These are phyloP conservation scores for Insectozyma bohioensis DNA, from an alignment of 1,139 yeast species.

Conservation along the genomic window DNA sequence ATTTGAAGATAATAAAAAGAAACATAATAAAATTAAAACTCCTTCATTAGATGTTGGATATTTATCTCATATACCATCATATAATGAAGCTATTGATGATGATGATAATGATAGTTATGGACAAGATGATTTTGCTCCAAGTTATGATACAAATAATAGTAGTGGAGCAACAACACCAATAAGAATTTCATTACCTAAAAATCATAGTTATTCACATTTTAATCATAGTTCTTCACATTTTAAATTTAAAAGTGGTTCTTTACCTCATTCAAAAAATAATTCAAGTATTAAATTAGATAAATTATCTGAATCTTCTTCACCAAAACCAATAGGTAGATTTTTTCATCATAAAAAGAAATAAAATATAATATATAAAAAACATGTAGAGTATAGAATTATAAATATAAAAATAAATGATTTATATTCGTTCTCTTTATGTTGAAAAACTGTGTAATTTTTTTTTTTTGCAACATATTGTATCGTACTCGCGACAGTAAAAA, in stretches of 20 bases:
- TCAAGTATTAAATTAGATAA: slow-evolving; percentile 10
- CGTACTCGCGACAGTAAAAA: slow-evolving; percentile 1
- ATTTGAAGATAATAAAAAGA: slow-evolving; percentile 10
- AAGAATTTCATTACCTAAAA: slow-evolving; percentile 5
- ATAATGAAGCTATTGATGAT: slow-evolving; percentile 25
- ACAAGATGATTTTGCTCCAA: slow-evolving; percentile 21
- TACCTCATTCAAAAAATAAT: slow-evolving; percentile 9
- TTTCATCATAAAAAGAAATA: slow-evolving; percentile 8
- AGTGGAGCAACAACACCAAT: slow-evolving; percentile 9
- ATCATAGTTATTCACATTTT: slow-evolving; percentile 8
- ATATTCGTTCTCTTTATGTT: background rate
- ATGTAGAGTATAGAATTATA: slow-evolving; percentile 1
- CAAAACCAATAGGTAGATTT: slow-evolving; percentile 8
- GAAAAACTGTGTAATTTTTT: background rate
- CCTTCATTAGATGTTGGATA: slow-evolving; percentile 13
- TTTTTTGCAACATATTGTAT: slow-evolving; percentile 1
- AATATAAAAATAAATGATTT: slow-evolving; percentile 1
- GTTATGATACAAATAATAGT: slow-evolving; percentile 15
- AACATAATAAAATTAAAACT: slow-evolving; percentile 5
- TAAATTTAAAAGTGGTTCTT: slow-evolving; percentile 8
- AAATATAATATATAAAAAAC: slow-evolving; percentile 1
- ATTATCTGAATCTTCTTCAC: slow-evolving; percentile 4
- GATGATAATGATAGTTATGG: slow-evolving; percentile 17
- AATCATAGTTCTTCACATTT: too few species aligned
- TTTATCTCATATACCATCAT: slow-evolving; percentile 23